phyloP scores from a whole-genome alignment of 345 rosid genomes.

The Gossypium rotundifolium region DNA sequence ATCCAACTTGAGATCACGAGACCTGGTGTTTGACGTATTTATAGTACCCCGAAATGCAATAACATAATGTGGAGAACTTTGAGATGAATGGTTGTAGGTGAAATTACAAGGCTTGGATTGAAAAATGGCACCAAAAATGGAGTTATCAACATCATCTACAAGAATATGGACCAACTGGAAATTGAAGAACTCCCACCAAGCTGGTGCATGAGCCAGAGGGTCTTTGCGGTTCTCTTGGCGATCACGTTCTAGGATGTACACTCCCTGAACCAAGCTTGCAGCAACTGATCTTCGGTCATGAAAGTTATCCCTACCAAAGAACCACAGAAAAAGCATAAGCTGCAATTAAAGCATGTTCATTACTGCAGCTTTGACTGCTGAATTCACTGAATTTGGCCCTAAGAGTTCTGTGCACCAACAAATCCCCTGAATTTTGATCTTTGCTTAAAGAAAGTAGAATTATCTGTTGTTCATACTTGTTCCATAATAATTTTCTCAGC shows the following conservation, averaged over 20 bases:
- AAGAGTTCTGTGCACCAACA: not conserved
- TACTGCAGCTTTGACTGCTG: not conserved
- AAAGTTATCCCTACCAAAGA: constrained; percentile 35
- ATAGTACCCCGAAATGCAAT: constrained; percentile 70
- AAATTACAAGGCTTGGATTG: constrained; percentile 26
- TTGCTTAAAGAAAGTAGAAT: not conserved
- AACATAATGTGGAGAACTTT: constrained; percentile 42
- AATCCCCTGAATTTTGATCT: not conserved
- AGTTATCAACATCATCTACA: constrained; percentile 50
- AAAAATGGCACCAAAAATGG: constrained; percentile 63
- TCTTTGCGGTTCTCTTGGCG: constrained; percentile 54
- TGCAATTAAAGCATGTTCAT: not conserved
- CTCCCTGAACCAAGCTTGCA: constrained; percentile 66
- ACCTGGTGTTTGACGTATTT: constrained; percentile 34
- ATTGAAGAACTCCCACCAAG: constrained; percentile 68
- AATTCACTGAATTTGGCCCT: not conserved
- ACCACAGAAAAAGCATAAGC: not conserved
- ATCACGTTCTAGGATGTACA: constrained; percentile 51
- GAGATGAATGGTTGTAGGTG: constrained; percentile 8
- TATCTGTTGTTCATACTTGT: not conserved
- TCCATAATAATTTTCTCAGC: not conserved
- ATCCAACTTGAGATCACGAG: constrained; percentile 48
- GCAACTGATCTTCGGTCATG: constrained; percentile 57
- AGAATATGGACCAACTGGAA: constrained; percentile 38
- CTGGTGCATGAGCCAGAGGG: constrained; percentile 39